phyloP scores from a whole-genome alignment of 2,329 filamentous ascomycete species.

The Macrophomina tecta region DNA sequence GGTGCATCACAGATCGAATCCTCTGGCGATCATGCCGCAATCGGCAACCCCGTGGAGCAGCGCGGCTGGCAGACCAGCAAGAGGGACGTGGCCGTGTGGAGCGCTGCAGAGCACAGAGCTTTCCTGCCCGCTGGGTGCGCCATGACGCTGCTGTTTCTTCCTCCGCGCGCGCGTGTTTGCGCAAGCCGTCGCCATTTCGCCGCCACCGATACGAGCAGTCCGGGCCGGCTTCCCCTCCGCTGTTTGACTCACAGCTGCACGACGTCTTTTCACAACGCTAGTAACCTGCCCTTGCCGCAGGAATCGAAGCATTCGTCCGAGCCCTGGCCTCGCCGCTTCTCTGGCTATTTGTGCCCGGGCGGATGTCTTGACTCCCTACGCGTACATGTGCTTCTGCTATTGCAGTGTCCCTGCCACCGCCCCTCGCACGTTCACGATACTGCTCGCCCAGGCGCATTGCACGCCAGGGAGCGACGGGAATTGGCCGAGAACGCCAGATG shows the following conservation, averaged over 20 bases:
- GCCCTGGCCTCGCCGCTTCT: no score
- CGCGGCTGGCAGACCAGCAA: constrained; percentile 5
- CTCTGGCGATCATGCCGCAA: constrained; percentile 6
- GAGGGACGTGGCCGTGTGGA: constrained; percentile 20
- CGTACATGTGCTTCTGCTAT: no score
- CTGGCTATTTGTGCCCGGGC: no score
- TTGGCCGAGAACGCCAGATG: neutral
- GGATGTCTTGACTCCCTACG: no score
- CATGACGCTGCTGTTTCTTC: neutral
- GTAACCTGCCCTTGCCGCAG: no score
- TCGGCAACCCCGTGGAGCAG: neutral
- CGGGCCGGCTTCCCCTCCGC: neutral
- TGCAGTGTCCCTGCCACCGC: no score
- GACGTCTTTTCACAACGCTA: no score
- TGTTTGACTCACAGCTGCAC: no score
- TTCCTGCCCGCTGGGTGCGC: constrained; percentile 1
- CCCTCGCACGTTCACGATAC: neutral
- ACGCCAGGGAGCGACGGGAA: neutral
- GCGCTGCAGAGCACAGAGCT: neutral
- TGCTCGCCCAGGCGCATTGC: constrained; percentile 1
- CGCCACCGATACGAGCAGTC: neutral
- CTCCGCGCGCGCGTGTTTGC: no score
- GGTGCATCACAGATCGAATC: constrained; percentile 21
- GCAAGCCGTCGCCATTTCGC: neutral
- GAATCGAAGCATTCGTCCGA: no score